Evolutionary conservation across 2,329 filamentous ascomycete species (phyloP).

Genomic region (Claviceps arundinis): DNA sequence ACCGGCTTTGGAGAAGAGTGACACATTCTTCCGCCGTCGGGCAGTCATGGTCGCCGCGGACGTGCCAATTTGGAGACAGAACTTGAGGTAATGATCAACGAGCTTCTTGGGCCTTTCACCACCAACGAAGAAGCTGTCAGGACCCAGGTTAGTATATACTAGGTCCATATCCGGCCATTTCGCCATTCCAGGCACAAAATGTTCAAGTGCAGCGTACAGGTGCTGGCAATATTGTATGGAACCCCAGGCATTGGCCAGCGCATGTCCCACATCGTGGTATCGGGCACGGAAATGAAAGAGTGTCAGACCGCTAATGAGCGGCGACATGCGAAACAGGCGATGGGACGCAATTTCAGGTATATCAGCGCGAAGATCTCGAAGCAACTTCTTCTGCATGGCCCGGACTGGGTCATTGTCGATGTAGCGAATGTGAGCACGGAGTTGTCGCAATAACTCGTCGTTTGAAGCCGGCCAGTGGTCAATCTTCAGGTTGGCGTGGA

Average conservation of each 20-base stretch:
- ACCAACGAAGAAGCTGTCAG: slow-evolving; percentile 22
- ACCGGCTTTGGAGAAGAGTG: slow-evolving; percentile 7
- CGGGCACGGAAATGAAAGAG: slow-evolving; percentile 21
- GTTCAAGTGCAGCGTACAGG: slow-evolving; percentile 24
- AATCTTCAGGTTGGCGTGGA: slow-evolving; percentile 18
- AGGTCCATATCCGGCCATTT: slow-evolving; percentile 29
- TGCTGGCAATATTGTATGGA: slow-evolving; percentile 24
- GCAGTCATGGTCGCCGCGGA: slow-evolving; percentile 11
- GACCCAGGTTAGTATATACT: slow-evolving; percentile 14
- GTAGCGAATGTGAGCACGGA: slow-evolving; percentile 5
- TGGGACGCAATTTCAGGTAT: slow-evolving; percentile 6
- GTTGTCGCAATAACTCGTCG: not conserved
- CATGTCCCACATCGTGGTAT: slow-evolving; percentile 19
- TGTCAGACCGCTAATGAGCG: slow-evolving; percentile 25
- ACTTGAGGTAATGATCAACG: slow-evolving; percentile 23
- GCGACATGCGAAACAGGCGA: slow-evolving; percentile 21
- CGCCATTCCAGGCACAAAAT: no score
- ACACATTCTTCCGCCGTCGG: slow-evolving; percentile 6
- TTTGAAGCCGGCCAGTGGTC: slow-evolving; percentile 13
- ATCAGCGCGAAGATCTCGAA: not conserved
- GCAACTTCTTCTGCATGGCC: not conserved
- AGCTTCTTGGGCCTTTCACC: slow-evolving; percentile 17
- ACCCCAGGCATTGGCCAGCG: slow-evolving; percentile 24
- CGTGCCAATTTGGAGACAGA: slow-evolving; percentile 24
- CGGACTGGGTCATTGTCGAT: not conserved